These are phyloP conservation scores for Sparassis latifolia DNA, from an alignment of 1,284 basidiomycete species.

Conservation along the genomic window DNA sequence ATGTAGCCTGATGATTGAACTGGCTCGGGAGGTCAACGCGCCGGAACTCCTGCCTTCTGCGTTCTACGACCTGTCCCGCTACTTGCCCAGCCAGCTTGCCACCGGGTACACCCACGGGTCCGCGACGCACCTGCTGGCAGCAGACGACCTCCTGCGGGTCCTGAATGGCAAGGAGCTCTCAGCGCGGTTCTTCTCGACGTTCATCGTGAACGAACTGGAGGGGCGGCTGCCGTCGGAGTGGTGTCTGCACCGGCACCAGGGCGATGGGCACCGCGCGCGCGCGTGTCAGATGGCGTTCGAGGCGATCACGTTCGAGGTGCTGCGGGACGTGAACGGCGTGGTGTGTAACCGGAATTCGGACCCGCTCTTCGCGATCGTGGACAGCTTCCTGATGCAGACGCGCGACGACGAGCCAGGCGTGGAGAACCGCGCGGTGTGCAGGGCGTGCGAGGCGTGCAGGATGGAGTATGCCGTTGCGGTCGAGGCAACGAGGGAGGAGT, in stretches of 20 bases:
- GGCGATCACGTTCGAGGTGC: slow-evolving; percentile 60
- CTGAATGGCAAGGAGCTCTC: slow-evolving; percentile 63
- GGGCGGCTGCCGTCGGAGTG: slow-evolving; percentile 42
- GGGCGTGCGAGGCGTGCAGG: slow-evolving; percentile 62
- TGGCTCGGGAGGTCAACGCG: slow-evolving; percentile 35
- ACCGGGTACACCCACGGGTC: slow-evolving; percentile 26
- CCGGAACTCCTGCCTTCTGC: slow-evolving; percentile 38
- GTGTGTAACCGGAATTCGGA: slow-evolving; percentile 59
- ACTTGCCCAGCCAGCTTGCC: slow-evolving; percentile 35
- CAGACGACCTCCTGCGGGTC: slow-evolving; percentile 48
- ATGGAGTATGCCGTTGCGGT: slow-evolving; percentile 52
- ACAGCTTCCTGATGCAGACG: slow-evolving; percentile 57
- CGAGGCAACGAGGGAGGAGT: slow-evolving; percentile 48
- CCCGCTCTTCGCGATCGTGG: slow-evolving; percentile 60
- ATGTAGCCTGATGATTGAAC: slow-evolving; percentile 35
- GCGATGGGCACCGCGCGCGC: slow-evolving; percentile 36
- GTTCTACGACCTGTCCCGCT: slow-evolving; percentile 48
- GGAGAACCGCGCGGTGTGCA: slow-evolving; percentile 34
- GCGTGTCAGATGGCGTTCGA: slow-evolving; percentile 66
- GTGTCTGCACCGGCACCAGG: slow-evolving; percentile 44
- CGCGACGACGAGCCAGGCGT: slow-evolving; percentile 38
- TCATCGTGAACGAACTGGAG: slow-evolving; percentile 65
- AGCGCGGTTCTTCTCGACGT: slow-evolving; percentile 66
- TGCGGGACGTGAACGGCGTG: slow-evolving; percentile 65
- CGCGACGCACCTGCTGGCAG: slow-evolving; percentile 32